Conservation (phyloP, 2,329 filamentous ascomycete genomes). For the Fusarium nelsonii region DNA sequence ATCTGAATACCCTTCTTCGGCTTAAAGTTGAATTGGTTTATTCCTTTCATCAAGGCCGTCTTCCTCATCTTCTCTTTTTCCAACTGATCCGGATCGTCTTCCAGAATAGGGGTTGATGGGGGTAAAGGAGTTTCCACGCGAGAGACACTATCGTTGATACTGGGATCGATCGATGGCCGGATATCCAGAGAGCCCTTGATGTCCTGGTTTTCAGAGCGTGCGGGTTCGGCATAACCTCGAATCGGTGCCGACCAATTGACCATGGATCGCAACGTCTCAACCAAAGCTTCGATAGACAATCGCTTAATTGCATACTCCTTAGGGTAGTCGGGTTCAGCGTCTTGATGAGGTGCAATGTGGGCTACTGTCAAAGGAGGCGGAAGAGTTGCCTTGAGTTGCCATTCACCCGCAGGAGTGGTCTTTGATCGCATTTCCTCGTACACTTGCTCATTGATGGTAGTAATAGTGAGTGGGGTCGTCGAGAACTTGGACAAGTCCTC, state of each 20-base stretch:
- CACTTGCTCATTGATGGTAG: slow-evolving; percentile 81
- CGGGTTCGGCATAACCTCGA: slow-evolving; percentile 65
- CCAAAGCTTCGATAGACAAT: slow-evolving; percentile 86
- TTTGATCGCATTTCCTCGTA: slow-evolving; percentile 84
- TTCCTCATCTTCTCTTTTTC: slow-evolving; percentile 95
- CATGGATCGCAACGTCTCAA: slow-evolving; percentile 88
- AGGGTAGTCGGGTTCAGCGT: slow-evolving; percentile 78
- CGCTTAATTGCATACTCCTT: slow-evolving; percentile 93
- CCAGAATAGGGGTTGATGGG: slow-evolving; percentile 76
- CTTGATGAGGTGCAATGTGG: slow-evolving; percentile 72
- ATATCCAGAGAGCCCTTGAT: slow-evolving; percentile 57
- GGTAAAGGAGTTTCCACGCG: slow-evolving; percentile 68
- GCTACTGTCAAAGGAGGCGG: slow-evolving; percentile 88
- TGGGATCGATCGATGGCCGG: slow-evolving; percentile 77
- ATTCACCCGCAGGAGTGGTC: slow-evolving; percentile 73
- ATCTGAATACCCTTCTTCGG: slow-evolving; percentile 93
- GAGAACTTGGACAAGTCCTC: slow-evolving; percentile 93
- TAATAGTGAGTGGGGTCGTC: slow-evolving; percentile 81
- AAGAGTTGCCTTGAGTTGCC: slow-evolving; percentile 87
- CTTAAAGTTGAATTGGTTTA: slow-evolving; percentile 97
- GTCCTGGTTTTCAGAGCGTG: slow-evolving; percentile 51
- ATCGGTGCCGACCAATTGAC: slow-evolving; percentile 87
- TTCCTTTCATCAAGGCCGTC: slow-evolving; percentile 88
- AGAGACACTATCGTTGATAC: slow-evolving; percentile 70
- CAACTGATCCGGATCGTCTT: slow-evolving; percentile 94